Evolutionary conservation across 1,284 basidiomycete species (phyloP).

Genomic region (Trichosporon asahii): DNA sequence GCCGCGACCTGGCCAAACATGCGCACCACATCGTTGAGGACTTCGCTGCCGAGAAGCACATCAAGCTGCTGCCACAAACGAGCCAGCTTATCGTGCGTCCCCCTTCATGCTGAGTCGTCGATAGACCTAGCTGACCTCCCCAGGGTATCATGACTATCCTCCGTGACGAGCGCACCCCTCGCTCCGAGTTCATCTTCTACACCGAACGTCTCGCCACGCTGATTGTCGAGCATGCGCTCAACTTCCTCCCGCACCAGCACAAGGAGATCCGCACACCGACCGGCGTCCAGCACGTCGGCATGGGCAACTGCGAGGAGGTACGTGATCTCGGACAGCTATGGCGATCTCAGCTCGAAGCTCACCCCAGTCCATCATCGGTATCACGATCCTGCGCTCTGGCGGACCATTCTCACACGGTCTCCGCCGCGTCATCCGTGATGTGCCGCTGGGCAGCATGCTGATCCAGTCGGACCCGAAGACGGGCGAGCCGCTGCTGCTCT

Average conservation of each 20-base stretch:
- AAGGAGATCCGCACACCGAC: slow-evolving; percentile 69
- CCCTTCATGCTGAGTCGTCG: no score
- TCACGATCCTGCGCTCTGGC: slow-evolving; percentile 57
- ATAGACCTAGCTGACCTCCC: slow-evolving; percentile 4
- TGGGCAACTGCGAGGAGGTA: slow-evolving; percentile 54
- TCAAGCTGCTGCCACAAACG: slow-evolving; percentile 70
- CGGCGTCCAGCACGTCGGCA: slow-evolving; percentile 61
- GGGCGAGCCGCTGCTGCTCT: slow-evolving; percentile 84
- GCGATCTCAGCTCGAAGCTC: neutral
- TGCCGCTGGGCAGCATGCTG: slow-evolving; percentile 80
- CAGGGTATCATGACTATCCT: slow-evolving; percentile 86
- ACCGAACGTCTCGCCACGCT: slow-evolving; percentile 76
- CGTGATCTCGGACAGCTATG: slow-evolving; percentile 1
- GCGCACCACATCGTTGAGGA: slow-evolving; percentile 24
- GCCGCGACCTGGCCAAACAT: slow-evolving; percentile 60
- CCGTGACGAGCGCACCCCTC: slow-evolving; percentile 64
- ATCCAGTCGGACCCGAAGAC: slow-evolving; percentile 82
- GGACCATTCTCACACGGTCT: slow-evolving; percentile 89
- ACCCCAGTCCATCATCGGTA: slow-evolving; percentile 40
- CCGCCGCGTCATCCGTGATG: slow-evolving; percentile 78
- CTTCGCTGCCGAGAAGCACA: slow-evolving; percentile 23
- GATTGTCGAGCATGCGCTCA: slow-evolving; percentile 79
- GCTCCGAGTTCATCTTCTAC: slow-evolving; percentile 69
- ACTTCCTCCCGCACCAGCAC: slow-evolving; percentile 67
- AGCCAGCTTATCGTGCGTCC: slow-evolving; percentile 69